Evolutionary conservation across 164 flowering plant genomes (phyloP).

Genomic region (Vitis vinifera): ASM3070453v1 NC_081809.1:303001-303500

Average conservation of each 20-base stretch:
- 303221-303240: constrained; percentile 85
- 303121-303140: constrained; percentile 55
- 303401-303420: constrained; percentile 34
- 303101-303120: constrained; percentile 61
- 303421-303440: neutral
- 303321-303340: constrained; percentile 64
- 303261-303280: constrained; percentile 87
- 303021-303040: constrained; percentile 66
- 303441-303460: too few relatives aligned
- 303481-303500: neutral
- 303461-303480: neutral
- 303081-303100: constrained; percentile 73
- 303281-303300: constrained; percentile 88
- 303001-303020: constrained; percentile 71
- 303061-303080: constrained; percentile 60
- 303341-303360: constrained; percentile 58
- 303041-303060: constrained; percentile 57
- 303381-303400: constrained; percentile 68
- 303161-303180: constrained; percentile 50
- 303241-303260: constrained; percentile 96
- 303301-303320: constrained; percentile 81
- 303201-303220: constrained; percentile 93
- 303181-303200: constrained; percentile 92
- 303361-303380: constrained; percentile 59
- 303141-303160: constrained; percentile 53